phyloP scores from a whole-genome alignment of 441 rosid species.

The Geranium incanum region DNA sequence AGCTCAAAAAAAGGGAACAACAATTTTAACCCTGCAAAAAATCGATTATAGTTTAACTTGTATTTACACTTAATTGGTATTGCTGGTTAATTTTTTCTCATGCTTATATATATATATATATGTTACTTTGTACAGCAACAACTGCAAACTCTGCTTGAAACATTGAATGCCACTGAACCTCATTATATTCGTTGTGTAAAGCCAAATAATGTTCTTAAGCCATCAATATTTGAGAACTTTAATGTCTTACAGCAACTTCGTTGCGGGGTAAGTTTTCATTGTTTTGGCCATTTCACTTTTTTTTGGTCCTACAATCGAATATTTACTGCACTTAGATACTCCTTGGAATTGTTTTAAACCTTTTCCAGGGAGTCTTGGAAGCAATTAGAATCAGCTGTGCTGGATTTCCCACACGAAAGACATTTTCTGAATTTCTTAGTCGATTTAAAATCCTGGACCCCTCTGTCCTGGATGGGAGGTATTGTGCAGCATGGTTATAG shows the following conservation, averaged over 20 bases:
- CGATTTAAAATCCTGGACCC: constrained; percentile 74
- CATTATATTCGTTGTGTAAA: constrained; percentile 88
- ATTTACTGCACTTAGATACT: constrained; percentile 9
- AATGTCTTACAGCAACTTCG: constrained; percentile 85
- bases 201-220: constrained; percentile 90
- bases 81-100: constrained; percentile 16
- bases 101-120: background rate
- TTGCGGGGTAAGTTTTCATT: constrained; percentile 73
- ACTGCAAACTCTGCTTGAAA: constrained; percentile 89
- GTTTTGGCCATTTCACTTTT: constrained; percentile 24
- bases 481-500: constrained; percentile 18
- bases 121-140: constrained; percentile 63
- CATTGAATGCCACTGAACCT: constrained; percentile 82
- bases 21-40: no score
- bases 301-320: constrained; percentile 17
- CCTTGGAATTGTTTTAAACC: constrained; percentile 10
- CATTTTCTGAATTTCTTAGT: constrained; percentile 57
- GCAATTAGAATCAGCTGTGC: constrained; percentile 99
- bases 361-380: constrained; percentile 88
- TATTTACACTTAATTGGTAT: constrained; percentile 10
- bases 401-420: constrained; percentile 87
- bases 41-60: background rate
- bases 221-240: constrained; percentile 66
- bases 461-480: constrained; percentile 50
- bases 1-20: no score